Evolutionary conservation across 352 stramenopile species (phyloP).

Genomic region (Phytophthora tubulina): DNA sequence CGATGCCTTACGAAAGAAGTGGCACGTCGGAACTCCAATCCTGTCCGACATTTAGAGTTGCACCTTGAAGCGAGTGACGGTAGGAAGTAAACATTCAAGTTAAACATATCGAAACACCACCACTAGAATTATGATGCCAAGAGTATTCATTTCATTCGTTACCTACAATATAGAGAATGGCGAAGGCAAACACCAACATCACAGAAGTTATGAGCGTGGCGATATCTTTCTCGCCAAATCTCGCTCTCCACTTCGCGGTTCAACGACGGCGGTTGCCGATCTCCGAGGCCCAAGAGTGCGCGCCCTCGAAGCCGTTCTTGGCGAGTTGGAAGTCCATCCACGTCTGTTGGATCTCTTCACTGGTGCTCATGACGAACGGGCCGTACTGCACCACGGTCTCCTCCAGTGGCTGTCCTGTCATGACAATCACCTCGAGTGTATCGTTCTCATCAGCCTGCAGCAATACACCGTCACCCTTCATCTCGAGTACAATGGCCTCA

Average conservation of each 20-base stretch:
- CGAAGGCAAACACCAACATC: background rate
- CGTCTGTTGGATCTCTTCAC: conserved; percentile 62
- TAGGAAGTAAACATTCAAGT: conserved; percentile 21
- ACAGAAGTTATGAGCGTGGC: background rate
- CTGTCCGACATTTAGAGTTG: conserved; percentile 36
- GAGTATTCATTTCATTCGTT: conserved; percentile 5
- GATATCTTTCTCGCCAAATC: background rate
- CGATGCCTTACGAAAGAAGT: conserved; percentile 5
- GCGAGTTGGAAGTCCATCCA: conserved; percentile 55
- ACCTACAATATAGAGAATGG: background rate
- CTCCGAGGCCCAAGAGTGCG: conserved; percentile 55
- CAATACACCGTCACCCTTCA: conserved; percentile 59
- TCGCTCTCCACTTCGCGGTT: background rate
- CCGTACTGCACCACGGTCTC: conserved; percentile 76
- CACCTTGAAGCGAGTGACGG: conserved; percentile 34
- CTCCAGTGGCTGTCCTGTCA: conserved; percentile 61
- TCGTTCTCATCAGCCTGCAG: conserved; percentile 43
- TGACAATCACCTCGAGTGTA: conserved; percentile 62
- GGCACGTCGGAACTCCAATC: conserved; percentile 29
- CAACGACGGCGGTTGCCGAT: conserved; percentile 52
- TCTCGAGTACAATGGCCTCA: conserved; percentile 62
- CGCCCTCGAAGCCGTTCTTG: conserved; percentile 79
- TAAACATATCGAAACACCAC: background rate
- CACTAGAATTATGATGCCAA: background rate
- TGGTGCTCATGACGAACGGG: conserved; percentile 81